Conservation (phyloP, 129 eudicot genomes). For the Chrysanthemum lavandulifolium region DNA sequence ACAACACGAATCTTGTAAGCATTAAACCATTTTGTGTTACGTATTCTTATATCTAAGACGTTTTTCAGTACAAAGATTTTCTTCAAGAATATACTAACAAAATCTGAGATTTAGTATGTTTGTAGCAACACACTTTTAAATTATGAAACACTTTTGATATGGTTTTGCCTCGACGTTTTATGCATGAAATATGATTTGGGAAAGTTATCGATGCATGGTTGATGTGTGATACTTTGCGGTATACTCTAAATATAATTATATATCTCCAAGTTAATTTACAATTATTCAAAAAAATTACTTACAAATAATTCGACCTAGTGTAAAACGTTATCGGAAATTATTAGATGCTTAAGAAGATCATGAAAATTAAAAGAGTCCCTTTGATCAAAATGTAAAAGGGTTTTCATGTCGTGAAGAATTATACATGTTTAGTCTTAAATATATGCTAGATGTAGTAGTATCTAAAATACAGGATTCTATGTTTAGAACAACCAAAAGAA, state of each 20-base stretch:
- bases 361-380: too few relatives aligned
- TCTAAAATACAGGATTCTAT: neutral
- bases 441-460: neutral
- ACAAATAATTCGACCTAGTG: too few relatives aligned
- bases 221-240: too few relatives aligned
- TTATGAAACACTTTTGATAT: neutral
- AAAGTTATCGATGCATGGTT: too few relatives aligned
- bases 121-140: neutral
- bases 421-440: neutral
- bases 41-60: neutral
- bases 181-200: too few relatives aligned
- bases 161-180: too few relatives aligned
- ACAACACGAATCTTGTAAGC: conserved; percentile 17
- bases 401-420: neutral
- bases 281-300: too few relatives aligned
- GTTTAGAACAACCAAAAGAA: neutral
- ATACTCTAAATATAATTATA: too few relatives aligned
- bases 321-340: too few relatives aligned
- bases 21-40: neutral
- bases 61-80: neutral
- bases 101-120: neutral
- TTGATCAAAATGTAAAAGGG: neutral
- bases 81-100: neutral
- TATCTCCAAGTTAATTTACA: too few relatives aligned
- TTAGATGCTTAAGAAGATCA: too few relatives aligned